Conservation (phyloP, 768 basidiomycete genomes). For the Leccinum pellstonianum region DNA sequence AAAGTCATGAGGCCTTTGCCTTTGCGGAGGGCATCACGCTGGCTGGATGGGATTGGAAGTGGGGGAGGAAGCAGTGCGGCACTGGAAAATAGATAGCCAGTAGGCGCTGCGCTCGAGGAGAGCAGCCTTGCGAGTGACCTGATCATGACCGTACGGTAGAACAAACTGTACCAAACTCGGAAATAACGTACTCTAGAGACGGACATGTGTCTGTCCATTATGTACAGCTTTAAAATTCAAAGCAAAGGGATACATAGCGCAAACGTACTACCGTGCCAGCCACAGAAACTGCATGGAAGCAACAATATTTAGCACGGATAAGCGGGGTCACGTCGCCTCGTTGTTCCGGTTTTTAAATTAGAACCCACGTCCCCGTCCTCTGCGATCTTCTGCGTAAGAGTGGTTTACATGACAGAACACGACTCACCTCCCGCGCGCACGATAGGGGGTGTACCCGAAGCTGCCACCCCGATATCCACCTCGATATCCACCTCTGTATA, state of each 20-base stretch:
- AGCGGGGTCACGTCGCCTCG: slow-evolving; percentile 20
- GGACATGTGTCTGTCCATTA: slow-evolving; percentile 22
- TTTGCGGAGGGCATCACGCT: slow-evolving; percentile 47
- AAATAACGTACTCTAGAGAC: slow-evolving; percentile 1
- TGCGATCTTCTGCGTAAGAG: slow-evolving; percentile 27
- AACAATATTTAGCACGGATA: slow-evolving; percentile 4
- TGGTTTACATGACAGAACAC: slow-evolving; percentile 7
- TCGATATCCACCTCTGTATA: slow-evolving; percentile 57
- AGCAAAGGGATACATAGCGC: slow-evolving; percentile 29
- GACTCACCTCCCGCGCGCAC: slow-evolving; percentile 72
- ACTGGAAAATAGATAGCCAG: slow-evolving; percentile 71
- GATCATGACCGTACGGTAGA: neutral
- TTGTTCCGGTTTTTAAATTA: slow-evolving; percentile 26
- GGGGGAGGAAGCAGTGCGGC: slow-evolving; percentile 54
- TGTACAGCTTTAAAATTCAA: slow-evolving; percentile 30
- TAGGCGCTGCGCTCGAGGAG: slow-evolving; percentile 20
- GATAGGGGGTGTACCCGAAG: slow-evolving; percentile 52
- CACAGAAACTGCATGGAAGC: slow-evolving; percentile 11
- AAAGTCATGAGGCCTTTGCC: slow-evolving; percentile 82
- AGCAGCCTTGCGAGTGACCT: slow-evolving; percentile 21
- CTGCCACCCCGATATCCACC: slow-evolving; percentile 61
- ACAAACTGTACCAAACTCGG: slow-evolving; percentile 17
- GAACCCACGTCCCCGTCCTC: slow-evolving; percentile 76
- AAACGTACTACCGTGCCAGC: slow-evolving; percentile 15
- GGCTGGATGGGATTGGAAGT: slow-evolving; percentile 36